A percentile compares a stretch with the other conserved stretches of the same genome.
phyloP scores from a whole-genome alignment of 352 stramenopile genomes.

The Phytophthora lateralis region DNA sequence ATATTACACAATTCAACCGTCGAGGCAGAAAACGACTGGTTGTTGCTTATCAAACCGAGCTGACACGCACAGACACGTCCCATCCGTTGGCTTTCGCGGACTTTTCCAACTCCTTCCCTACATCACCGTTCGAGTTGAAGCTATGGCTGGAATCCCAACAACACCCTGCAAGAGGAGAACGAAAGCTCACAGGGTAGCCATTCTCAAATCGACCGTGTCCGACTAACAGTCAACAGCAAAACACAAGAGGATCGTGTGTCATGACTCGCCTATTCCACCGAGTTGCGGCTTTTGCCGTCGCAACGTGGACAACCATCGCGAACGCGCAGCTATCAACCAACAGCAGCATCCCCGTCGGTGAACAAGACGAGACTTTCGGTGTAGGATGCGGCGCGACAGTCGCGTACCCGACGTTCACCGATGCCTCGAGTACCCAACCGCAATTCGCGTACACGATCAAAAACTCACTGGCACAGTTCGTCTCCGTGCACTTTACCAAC shows the following conservation, averaged over 20 bases:
- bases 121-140: not conserved
- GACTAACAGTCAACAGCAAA: slow-evolving; percentile 11
- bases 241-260: slow-evolving; percentile 8
- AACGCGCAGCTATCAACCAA: slow-evolving; percentile 23
- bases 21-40: slow-evolving; percentile 12
- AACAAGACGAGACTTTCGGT: slow-evolving; percentile 24
- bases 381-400: slow-evolving; percentile 38
- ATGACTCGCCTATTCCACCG: slow-evolving; percentile 28
- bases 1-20: slow-evolving; percentile 9
- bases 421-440: slow-evolving; percentile 23
- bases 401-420: slow-evolving; percentile 30
- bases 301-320: slow-evolving; percentile 15
- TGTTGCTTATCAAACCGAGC: slow-evolving; percentile 6
- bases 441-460: slow-evolving; percentile 43
- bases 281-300: slow-evolving; percentile 20
- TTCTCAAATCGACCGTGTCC: slow-evolving; percentile 26
- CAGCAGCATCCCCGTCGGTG: slow-evolving; percentile 19
- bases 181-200: slow-evolving; percentile 1
- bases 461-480: slow-evolving; percentile 53
- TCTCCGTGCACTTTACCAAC: slow-evolving; percentile 61
- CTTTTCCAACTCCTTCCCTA: slow-evolving; percentile 21
- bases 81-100: slow-evolving; percentile 19
- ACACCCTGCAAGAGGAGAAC: not conserved
- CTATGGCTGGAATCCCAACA: slow-evolving; percentile 2
- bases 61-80: slow-evolving; percentile 12